Conservation (phyloP, 495 filamentous ascomycete species). For the Lasiosphaeria miniovina region DNA sequence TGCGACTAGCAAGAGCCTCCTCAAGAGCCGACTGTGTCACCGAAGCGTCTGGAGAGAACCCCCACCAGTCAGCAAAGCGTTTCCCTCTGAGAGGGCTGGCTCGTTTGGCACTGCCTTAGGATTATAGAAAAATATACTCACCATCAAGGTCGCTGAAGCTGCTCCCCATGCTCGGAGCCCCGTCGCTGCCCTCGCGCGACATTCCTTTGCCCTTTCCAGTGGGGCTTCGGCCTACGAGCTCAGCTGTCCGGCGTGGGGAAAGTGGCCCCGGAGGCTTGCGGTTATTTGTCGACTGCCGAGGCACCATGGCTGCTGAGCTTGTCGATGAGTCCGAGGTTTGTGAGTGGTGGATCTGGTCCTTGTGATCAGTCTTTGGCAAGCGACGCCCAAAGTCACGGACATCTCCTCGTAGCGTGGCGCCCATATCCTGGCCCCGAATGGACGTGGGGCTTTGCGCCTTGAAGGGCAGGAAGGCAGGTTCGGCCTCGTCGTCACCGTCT, state of each 20-base stretch:
- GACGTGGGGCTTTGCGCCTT: slow-evolving; percentile 10
- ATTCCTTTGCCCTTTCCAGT: slow-evolving; percentile 47
- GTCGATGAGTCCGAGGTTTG: slow-evolving; percentile 59
- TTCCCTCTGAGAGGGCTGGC: too few relatives aligned
- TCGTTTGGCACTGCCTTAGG: background rate
- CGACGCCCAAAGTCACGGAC: slow-evolving; percentile 40
- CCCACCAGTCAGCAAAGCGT: slow-evolving; percentile 1
- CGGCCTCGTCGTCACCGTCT: slow-evolving; percentile 51
- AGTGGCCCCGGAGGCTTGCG: slow-evolving; percentile 21
- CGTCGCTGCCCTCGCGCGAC: slow-evolving; percentile 71
- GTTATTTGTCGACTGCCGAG: slow-evolving; percentile 9
- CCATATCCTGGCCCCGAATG: slow-evolving; percentile 48
- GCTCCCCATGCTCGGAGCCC: slow-evolving; percentile 93
- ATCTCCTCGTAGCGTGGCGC: slow-evolving; percentile 59
- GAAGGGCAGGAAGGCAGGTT: slow-evolving; percentile 75
- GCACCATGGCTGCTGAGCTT: slow-evolving; percentile 53
- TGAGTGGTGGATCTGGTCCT: slow-evolving; percentile 15
- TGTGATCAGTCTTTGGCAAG: slow-evolving; percentile 23
- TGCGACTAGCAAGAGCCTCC: slow-evolving; percentile 87
- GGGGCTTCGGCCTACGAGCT: slow-evolving; percentile 55
- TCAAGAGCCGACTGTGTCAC: slow-evolving; percentile 93
- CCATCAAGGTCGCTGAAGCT: slow-evolving; percentile 97
- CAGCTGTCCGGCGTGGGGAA: slow-evolving; percentile 55
- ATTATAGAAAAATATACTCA: slow-evolving; percentile 37
- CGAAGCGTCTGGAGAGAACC: slow-evolving; percentile 64